Evolutionary conservation across 2,329 filamentous ascomycete species (phyloP).

Genomic region (Venturia nashicola): DNA sequence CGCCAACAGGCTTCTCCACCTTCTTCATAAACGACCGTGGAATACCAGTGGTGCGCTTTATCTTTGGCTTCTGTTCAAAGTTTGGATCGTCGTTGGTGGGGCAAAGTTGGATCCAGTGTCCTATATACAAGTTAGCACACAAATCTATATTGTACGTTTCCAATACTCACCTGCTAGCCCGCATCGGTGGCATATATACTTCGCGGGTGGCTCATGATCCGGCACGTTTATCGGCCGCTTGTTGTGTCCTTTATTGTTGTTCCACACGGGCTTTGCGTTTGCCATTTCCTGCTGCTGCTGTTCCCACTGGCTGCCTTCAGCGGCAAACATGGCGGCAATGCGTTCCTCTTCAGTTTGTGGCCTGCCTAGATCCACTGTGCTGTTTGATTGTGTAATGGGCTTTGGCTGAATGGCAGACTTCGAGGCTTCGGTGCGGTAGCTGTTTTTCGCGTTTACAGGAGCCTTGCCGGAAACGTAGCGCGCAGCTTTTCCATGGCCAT

Average conservation of each 20-base stretch:
- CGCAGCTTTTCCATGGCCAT: constrained; percentile 79
- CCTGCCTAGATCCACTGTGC: constrained; percentile 45
- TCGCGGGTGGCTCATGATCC: constrained; percentile 82
- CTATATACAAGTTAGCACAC: constrained; percentile 24
- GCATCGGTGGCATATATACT: constrained; percentile 94
- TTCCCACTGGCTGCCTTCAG: constrained; percentile 83
- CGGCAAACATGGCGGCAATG: constrained; percentile 82
- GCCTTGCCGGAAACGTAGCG: constrained; percentile 95
- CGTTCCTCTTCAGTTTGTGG: constrained; percentile 89
- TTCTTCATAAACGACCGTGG: constrained; percentile 91
- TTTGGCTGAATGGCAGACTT: constrained; percentile 23
- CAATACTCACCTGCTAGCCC: constrained; percentile 61
- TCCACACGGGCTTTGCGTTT: constrained; percentile 31
- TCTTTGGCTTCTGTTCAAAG: constrained; percentile 82
- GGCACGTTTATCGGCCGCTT: constrained; percentile 61
- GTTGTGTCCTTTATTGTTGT: constrained; percentile 14
- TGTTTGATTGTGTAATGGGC: constrained; percentile 23
- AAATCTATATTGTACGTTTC: neutral
- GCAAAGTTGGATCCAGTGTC: constrained; percentile 98
- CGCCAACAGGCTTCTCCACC: constrained; percentile 73
- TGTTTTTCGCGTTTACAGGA: constrained; percentile 76
- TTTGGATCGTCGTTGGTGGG: constrained; percentile 97
- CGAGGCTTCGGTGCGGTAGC: constrained; percentile 51
- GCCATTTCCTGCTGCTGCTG: constrained; percentile 90
- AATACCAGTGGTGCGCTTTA: constrained; percentile 95